Evolutionary conservation across 768 basidiomycete genomes (phyloP), one percentile per base, ranked within the genome.

Genomic region (Mycena maculata): DNA sequence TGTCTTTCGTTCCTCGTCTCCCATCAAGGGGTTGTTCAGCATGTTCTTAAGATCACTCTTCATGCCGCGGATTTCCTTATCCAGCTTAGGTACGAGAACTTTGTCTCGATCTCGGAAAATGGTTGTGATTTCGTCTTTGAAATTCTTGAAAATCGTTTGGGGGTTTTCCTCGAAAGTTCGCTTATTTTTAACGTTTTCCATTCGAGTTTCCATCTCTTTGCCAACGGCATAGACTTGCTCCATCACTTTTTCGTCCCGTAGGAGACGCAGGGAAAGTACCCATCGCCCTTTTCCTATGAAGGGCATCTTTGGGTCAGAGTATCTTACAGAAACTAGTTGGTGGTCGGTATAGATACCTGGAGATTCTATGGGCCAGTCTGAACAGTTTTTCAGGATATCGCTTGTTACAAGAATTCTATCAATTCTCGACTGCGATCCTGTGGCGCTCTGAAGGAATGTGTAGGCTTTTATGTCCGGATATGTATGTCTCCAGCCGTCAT

Each of bases 401-500:
- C 22, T n/a, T 0, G 52, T 48, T 3, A 55, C 53, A 10, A 55
- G 28, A 2, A 63, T 55, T 9, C 61, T 15, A 25, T 63, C 61
- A 8, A 63, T 63, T 38, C 66, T 23, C 5, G 66, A 65, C 25
- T 70, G 68, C 7, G 42, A 36, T 2, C 28, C 49, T 0, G 60
- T 50, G 1, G 33, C 47, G 7, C 2, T 28, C 16, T 68, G 65
- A 12, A 60, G 18, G 47, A 47, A 68, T 0, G 63, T 71, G 38
- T 68, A 68, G 2, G n/a, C 60, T 20, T 36, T 45, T 9, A 18
- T 47, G 11, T 59, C 65, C 4, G 71, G 71, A 45, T 39, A 65
- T 2, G 67, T 65, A 5, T 62, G 31, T 12, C 70, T 39, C 70
- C 70, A 71, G 0, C 67, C 67, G 27, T 71, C 70, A 0, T 27